Base-by-base conservation (phyloP, 2,329 filamentous ascomycete species). In the Pezicula carpinea region DNA sequence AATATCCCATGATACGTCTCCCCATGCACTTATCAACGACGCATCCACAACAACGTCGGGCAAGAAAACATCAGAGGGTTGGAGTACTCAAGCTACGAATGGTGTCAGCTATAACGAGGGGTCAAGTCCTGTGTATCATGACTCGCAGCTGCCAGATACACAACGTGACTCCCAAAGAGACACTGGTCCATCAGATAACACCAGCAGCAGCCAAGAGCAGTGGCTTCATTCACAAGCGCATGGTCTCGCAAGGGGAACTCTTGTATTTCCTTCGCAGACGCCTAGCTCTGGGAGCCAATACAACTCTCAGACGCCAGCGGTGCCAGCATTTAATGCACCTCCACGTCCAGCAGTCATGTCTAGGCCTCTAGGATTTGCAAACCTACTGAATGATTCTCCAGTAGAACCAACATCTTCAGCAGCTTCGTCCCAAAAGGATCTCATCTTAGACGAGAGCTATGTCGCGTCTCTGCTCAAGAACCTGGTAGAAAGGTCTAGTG, bases 1-100 rank as follows among this genome's bases (percentile, higher is more conserved):
- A 17, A 65, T 84, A 3, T 77, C 80, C 1, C 68, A 73, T 0
- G 80, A 77, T 4, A 69, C 80, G 44, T 79, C 78, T 4, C 79
- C 79, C 13, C 79, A 76, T 21, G 77, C 76, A 11, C 65, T 77
- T 49, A 70, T 83, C 44, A 96, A 97, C 59, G 90, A 95, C 59
- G 92, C 90, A 2, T 95, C 90, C 2, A 95, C 91, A 1, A 96
- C 91, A 1, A 83, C 82, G 18, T 85, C 80, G 3, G 81, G 83
- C n/a, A 93, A 95, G 68, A 91, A 87, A 2, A 89, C 87, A 1
- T 83, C 80, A 1, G 82, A 79, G 2, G 76, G 79, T 53, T 77
- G 78, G 64, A 84, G 85, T 62, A 88, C 85, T 0, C 86, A 91
- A 62, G 76, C 78, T 49, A 87, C 84, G 3, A 89, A 90, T 51